phyloP scores from a whole-genome alignment of 1,139 yeast genomes.

The Debaryomyces udenii region DNA sequence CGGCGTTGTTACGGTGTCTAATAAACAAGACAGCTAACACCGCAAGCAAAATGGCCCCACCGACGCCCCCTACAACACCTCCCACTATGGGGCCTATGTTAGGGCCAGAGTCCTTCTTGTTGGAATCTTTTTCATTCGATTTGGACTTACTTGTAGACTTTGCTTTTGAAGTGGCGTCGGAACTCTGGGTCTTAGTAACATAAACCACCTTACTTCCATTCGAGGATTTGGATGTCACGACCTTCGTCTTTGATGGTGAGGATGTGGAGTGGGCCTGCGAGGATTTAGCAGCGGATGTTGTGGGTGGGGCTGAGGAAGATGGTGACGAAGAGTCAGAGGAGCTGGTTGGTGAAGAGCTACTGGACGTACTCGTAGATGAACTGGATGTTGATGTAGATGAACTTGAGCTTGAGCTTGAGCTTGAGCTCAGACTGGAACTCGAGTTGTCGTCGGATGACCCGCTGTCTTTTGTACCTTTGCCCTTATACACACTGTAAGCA shows the following conservation, averaged over 20 bases:
- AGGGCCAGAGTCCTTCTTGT: conserved; percentile 18
- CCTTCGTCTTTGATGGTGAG: conserved; percentile 6
- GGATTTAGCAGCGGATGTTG: background rate
- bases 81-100: conserved; percentile 65
- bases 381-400: conserved; percentile 18
- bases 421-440: background rate
- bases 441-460: conserved; percentile 11
- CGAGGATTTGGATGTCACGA: conserved; percentile 20
- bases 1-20: conserved; percentile 43
- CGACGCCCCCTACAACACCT: conserved; percentile 68
- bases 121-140: conserved; percentile 7
- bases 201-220: conserved; percentile 20
- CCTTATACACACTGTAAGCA: conserved; percentile 46
- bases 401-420: conserved; percentile 20
- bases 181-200: conserved; percentile 24
- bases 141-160: conserved; percentile 8
- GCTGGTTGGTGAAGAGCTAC: conserved; percentile 15
- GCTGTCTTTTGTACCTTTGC: conserved; percentile 25
- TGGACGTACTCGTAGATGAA: conserved; percentile 15
- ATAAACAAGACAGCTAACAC: conserved; percentile 49
- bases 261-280: conserved; percentile 7
- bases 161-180: conserved; percentile 15
- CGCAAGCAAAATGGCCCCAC: conserved; percentile 49
- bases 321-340: conserved; percentile 15
- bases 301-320: conserved; percentile 5